Conservation (phyloP, 2,329 filamentous ascomycete genomes). For the Cordyceps pruinosa region DNA sequence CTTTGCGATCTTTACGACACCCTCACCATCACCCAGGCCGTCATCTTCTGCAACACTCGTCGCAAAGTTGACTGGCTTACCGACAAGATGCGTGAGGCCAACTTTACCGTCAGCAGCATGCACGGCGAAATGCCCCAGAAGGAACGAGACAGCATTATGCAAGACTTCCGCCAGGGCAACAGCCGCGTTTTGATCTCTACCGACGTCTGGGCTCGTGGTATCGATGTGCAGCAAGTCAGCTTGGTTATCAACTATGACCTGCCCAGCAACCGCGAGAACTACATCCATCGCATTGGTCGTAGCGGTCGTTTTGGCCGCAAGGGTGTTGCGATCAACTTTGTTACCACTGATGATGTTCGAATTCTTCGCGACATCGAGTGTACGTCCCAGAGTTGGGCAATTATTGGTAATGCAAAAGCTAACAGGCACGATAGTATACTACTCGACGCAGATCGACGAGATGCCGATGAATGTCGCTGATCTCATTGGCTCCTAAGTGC, state of each 20-base stretch:
- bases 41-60: constrained; percentile 99
- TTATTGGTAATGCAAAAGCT: neutral
- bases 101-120: constrained; percentile 98
- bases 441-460: constrained; percentile 94
- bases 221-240: constrained; percentile 97
- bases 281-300: constrained; percentile 96
- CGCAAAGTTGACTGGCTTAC: constrained; percentile 99
- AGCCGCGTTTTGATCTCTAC: constrained; percentile 94
- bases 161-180: constrained; percentile 95
- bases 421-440: constrained; percentile 61
- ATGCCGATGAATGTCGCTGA: constrained; percentile 94
- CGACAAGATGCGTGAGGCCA: constrained; percentile 97
- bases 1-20: constrained; percentile 98
- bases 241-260: constrained; percentile 99
- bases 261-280: constrained; percentile 97
- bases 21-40: constrained; percentile 94
- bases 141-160: constrained; percentile 98
- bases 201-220: constrained; percentile 95
- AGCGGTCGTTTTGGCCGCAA: constrained; percentile 94
- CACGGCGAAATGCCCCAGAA: constrained; percentile 99
- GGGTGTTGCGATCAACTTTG: constrained; percentile 99
- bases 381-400: constrained; percentile 39
- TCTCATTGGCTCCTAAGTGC: constrained; percentile 40
- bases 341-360: constrained; percentile 94
- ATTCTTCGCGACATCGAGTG: constrained; percentile 95